Conservation (phyloP, 768 basidiomycete species). For the Tricholoma sp. region DNA sequence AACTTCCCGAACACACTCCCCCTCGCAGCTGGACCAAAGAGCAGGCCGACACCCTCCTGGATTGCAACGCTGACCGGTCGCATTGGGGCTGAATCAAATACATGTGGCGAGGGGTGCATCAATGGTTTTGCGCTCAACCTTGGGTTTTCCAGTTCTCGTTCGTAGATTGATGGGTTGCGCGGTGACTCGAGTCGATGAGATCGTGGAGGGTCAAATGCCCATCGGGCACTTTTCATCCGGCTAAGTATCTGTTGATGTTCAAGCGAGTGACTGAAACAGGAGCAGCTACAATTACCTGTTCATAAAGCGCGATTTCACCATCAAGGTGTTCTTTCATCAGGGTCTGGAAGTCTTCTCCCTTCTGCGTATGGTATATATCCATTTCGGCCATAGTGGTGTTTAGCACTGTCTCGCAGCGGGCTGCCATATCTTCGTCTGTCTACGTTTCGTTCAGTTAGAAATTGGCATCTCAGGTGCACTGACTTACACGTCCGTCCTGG, state of each 20-base stretch:
- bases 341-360: constrained; percentile 59
- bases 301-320: constrained; percentile 70
- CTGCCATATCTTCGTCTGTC: constrained; percentile 60
- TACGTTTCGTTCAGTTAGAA: constrained; percentile 19
- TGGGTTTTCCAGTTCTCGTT: constrained; percentile 62
- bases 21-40: constrained; percentile 40
- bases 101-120: constrained; percentile 75
- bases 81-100: constrained; percentile 70
- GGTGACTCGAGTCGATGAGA: constrained; percentile 46
- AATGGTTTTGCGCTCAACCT: constrained; percentile 43
- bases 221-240: constrained; percentile 54
- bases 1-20: constrained; percentile 60
- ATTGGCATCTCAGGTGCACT: not conserved
- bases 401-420: constrained; percentile 81
- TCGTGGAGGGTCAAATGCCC: constrained; percentile 43
- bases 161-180: constrained; percentile 67
- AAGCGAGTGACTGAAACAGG: not conserved
- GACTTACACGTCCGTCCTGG: constrained; percentile 30
- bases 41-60: constrained; percentile 64
- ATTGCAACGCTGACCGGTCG: constrained; percentile 70
- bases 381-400: constrained; percentile 89
- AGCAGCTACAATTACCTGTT: constrained; percentile 41
- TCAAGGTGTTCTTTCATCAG: constrained; percentile 67
- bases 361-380: constrained; percentile 72
- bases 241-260: constrained; percentile 40